Evolutionary conservation across 176 grass and related monocot genomes (phyloP).

Genomic region (Hordeum marinum): DNA sequence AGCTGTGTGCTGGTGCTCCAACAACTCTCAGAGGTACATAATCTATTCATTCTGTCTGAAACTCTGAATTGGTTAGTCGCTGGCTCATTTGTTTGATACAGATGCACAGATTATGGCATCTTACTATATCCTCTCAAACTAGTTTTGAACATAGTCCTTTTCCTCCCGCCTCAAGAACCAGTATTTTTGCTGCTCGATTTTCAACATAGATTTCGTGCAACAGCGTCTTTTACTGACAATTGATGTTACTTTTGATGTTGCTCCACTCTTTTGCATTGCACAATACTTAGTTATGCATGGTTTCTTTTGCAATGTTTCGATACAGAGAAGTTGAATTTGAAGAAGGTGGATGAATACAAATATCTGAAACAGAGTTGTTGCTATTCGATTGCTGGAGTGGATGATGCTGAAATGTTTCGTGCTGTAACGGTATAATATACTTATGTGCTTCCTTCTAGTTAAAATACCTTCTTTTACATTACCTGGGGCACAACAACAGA

Average conservation of each 20-base stretch:
- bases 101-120: background rate
- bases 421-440: constrained; percentile 54
- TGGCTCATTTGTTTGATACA: background rate
- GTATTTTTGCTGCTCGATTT: constrained; percentile 12
- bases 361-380: constrained; percentile 97
- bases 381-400: constrained; percentile 81
- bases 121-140: background rate
- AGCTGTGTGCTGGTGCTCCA: constrained; percentile 86
- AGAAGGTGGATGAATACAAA: constrained; percentile 88
- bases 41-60: background rate
- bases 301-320: constrained; percentile 20
- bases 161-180: constrained; percentile 6
- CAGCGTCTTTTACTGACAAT: background rate
- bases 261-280: background rate
- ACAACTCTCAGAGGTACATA: constrained; percentile 62
- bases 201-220: background rate
- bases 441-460: constrained; percentile 10
- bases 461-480: constrained; percentile 15
- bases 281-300: constrained; percentile 12
- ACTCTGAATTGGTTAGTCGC: background rate
- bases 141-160: background rate
- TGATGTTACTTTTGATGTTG: background rate
- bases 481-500: background rate
- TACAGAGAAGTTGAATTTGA: constrained; percentile 94
- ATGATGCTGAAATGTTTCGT: constrained; percentile 91